These are phyloP conservation scores for Psilocybe cubensis DNA, from an alignment of 768 basidiomycete species.

Conservation along the genomic window DNA sequence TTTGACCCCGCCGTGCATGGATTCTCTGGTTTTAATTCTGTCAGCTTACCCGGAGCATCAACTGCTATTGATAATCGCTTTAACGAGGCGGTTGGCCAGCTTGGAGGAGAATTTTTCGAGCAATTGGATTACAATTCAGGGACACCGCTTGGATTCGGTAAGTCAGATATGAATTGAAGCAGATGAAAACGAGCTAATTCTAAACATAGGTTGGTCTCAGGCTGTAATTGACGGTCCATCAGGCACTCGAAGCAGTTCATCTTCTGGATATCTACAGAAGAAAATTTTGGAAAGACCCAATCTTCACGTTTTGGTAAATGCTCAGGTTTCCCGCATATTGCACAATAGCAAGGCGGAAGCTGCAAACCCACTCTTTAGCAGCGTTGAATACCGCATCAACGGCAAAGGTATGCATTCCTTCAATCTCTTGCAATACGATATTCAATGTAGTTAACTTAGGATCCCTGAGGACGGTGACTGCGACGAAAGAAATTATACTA, in stretches of 20 bases:
- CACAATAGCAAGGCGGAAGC: constrained; percentile 3
- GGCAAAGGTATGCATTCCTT: neutral
- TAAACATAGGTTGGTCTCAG: constrained; percentile 19
- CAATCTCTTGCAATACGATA: neutral
- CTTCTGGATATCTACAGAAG: constrained; percentile 17
- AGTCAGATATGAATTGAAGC: neutral
- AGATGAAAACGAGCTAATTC: neutral
- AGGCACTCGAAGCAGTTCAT: constrained; percentile 23
- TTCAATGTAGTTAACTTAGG: constrained; percentile 9
- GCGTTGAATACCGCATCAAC: constrained; percentile 13
- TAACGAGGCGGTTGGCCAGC: constrained; percentile 35
- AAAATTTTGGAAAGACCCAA: constrained; percentile 18
- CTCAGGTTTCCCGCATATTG: constrained; percentile 25
- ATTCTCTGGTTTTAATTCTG: constrained; percentile 28
- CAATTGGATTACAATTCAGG: constrained; percentile 34
- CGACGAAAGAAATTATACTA: constrained; percentile 37
- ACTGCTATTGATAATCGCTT: constrained; percentile 31
- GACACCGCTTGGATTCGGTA: constrained; percentile 33
- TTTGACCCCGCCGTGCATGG: constrained; percentile 38
- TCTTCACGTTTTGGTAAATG: constrained; percentile 22
- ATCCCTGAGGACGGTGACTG: constrained; percentile 17
- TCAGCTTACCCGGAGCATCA: constrained; percentile 32
- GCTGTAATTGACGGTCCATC: constrained; percentile 21
- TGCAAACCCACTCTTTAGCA: neutral
- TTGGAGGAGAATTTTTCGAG: constrained; percentile 34